Evolutionary conservation across 331 rosid genomes (phyloP).

Genomic region (Acacia pycnantha): DNA sequence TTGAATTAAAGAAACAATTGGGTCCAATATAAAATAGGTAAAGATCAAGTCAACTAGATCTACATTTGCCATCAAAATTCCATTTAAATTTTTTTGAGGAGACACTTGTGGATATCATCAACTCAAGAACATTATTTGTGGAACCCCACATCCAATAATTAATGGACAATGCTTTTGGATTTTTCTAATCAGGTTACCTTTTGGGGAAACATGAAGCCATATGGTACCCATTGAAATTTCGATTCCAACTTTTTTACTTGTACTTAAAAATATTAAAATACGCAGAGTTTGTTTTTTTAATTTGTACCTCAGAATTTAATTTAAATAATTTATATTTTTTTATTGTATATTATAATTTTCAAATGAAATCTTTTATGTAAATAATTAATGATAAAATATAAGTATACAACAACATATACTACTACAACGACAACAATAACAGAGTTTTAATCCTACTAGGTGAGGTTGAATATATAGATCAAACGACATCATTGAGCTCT

Average conservation of each 20-base stretch:
- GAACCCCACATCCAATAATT: constrained; percentile 32
- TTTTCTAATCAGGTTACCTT: constrained; percentile 20
- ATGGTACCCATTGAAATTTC: background rate
- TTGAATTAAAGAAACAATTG: background rate
- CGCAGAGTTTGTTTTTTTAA: background rate
- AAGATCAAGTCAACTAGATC: constrained; percentile 9
- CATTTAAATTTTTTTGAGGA: background rate
- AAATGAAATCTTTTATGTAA: background rate
- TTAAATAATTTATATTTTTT: background rate
- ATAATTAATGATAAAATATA: no score
- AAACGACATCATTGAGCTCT: no score
- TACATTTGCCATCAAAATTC: background rate
- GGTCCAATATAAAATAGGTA: background rate
- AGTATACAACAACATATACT: no score
- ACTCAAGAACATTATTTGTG: constrained; percentile 18
- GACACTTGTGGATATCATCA: constrained; percentile 34
- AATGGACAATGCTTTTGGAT: constrained; percentile 33
- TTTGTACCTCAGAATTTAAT: background rate
- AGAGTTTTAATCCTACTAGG: no score
- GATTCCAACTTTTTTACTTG: background rate
- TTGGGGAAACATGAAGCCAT: constrained; percentile 27
- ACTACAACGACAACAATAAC: no score
- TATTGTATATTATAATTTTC: background rate
- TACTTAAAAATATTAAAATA: background rate
- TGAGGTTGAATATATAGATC: no score